Conservation (phyloP, 208 protist species). For the Lotmaria passim region DNA sequence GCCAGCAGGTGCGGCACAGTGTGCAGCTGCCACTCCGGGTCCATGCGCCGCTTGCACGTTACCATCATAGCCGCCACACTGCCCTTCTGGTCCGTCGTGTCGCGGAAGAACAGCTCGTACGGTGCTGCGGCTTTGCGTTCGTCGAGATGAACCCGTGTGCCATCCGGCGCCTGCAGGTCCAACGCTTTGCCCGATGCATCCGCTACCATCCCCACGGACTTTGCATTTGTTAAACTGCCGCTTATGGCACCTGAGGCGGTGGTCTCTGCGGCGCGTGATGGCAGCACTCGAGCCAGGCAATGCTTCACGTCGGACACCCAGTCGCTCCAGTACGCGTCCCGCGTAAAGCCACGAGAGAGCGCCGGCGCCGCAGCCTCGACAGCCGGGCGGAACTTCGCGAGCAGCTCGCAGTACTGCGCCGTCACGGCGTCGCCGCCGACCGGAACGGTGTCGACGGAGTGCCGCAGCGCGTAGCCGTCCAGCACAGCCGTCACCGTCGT, state of each 20-base stretch:
- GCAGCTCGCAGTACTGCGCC: slow-evolving; percentile 41
- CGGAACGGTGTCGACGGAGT: slow-evolving; percentile 49
- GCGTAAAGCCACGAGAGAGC: slow-evolving; percentile 14
- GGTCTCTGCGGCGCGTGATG: background rate
- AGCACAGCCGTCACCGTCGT: slow-evolving; percentile 75
- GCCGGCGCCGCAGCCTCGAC: slow-evolving; percentile 24
- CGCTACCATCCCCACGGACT: background rate
- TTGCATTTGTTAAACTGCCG: background rate
- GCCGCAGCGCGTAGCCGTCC: slow-evolving; percentile 81
- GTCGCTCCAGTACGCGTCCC: slow-evolving; percentile 26
- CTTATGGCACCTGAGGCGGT: background rate
- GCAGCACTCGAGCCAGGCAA: slow-evolving; percentile 25
- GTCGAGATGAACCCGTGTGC: slow-evolving; percentile 28
- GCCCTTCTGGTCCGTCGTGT: slow-evolving; percentile 9
- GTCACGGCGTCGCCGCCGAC: slow-evolving; percentile 68
- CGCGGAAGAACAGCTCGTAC: slow-evolving; percentile 71
- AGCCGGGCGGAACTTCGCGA: slow-evolving; percentile 25
- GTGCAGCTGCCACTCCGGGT: slow-evolving; percentile 81
- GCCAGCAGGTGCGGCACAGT: slow-evolving; percentile 74
- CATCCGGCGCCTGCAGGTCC: slow-evolving; percentile 33
- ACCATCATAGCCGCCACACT: slow-evolving; percentile 56
- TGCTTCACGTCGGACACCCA: slow-evolving; percentile 51
- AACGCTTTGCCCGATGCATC: background rate
- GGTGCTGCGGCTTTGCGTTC: slow-evolving; percentile 29
- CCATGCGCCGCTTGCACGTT: slow-evolving; percentile 53